Evolutionary conservation across 2,329 filamentous ascomycete species (phyloP).

Genomic region (Paecilomyces sp.): DNA sequence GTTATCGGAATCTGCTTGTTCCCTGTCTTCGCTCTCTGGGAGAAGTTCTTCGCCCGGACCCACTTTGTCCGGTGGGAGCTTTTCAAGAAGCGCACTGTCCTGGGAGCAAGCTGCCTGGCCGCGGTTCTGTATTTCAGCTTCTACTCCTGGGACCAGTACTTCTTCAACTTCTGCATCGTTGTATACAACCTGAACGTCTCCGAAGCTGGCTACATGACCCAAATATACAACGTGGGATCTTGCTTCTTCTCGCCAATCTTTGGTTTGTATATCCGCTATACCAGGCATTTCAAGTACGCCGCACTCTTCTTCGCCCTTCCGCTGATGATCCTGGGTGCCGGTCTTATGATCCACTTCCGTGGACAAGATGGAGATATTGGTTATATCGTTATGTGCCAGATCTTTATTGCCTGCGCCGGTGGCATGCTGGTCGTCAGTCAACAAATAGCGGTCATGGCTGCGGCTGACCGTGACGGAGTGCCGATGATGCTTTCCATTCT

Average conservation of each 20-base stretch:
- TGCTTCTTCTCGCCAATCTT: slow-evolving; percentile 45
- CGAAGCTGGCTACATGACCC: slow-evolving; percentile 40
- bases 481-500: slow-evolving; percentile 37
- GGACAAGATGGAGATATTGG: slow-evolving; percentile 40
- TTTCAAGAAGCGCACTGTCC: slow-evolving; percentile 42
- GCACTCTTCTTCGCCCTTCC: slow-evolving; percentile 47
- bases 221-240: slow-evolving; percentile 49
- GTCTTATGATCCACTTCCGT: slow-evolving; percentile 52
- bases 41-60: slow-evolving; percentile 45
- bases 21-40: slow-evolving; percentile 48
- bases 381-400: slow-evolving; percentile 49
- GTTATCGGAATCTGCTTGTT: slow-evolving; percentile 50
- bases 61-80: slow-evolving; percentile 51
- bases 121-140: slow-evolving; percentile 43
- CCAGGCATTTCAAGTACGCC: slow-evolving; percentile 46
- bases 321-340: slow-evolving; percentile 44
- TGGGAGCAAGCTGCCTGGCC: slow-evolving; percentile 46
- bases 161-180: slow-evolving; percentile 47
- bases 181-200: slow-evolving; percentile 41
- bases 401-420: slow-evolving; percentile 49
- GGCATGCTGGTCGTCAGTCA: slow-evolving; percentile 48
- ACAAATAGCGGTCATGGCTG: slow-evolving; percentile 53
- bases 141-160: slow-evolving; percentile 50
- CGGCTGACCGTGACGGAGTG: slow-evolving; percentile 48
- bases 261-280: slow-evolving; percentile 43